Evolutionary conservation across 75 land plant species (phyloP).

Genomic region (Chamaecyparis obtusa): DNA sequence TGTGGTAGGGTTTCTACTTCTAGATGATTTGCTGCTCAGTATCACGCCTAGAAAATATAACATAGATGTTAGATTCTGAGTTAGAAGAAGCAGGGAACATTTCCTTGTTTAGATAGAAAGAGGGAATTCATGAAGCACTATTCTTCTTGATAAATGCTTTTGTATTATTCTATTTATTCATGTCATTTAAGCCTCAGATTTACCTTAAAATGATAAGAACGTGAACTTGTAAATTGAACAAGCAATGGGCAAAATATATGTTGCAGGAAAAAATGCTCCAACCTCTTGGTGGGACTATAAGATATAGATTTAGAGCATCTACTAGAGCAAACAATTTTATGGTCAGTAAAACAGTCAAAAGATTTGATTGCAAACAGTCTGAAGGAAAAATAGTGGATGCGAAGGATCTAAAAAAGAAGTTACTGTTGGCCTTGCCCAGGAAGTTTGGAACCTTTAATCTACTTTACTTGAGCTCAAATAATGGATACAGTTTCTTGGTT

Average conservation of each 20-base stretch:
- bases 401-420: neutral
- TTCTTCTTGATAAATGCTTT: neutral
- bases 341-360: neutral
- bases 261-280: neutral
- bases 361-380: too few species aligned
- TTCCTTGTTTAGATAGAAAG: neutral
- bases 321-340: neutral
- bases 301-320: neutral
- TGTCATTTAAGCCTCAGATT: neutral
- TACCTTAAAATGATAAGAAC: neutral
- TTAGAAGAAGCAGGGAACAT: too few species aligned
- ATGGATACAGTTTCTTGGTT: too few species aligned
- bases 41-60: neutral
- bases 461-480: neutral
- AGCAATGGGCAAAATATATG: neutral
- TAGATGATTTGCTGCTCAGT: neutral
- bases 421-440: neutral
- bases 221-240: neutral
- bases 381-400: neutral
- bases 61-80: too few species aligned
- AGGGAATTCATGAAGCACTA: neutral
- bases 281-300: neutral
- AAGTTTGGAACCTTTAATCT: neutral
- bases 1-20: neutral
- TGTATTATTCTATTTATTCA: neutral